Evolutionary conservation across 192 early-diverging fungal species (phyloP), one percentile per base, ranked within the genome.

Genomic region (Coemansia sp.): DNA sequence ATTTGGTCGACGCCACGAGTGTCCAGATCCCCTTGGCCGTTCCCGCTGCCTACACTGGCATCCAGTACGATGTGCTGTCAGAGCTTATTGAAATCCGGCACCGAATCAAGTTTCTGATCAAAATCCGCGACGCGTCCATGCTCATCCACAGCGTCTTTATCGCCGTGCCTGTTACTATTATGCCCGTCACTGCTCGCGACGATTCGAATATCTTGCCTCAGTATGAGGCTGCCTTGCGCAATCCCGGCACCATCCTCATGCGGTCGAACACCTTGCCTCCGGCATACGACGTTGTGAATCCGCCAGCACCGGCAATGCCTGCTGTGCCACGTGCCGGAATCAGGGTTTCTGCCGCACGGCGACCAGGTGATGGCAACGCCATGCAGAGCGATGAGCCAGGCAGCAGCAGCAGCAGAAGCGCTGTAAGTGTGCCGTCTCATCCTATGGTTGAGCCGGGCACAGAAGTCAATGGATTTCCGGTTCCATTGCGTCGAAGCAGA

Each of bases 31-130:
- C 76, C 6, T 56, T 84, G 59, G 43, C 35, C 17, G 54, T 79
- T 2, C 82, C 76, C 6, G 35, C 67, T 3, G 73, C 77, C 7
- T 84, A 76, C 43, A 35, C 38, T 5, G 61, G 61, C 10, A 67
- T 77, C 53, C 76, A 79, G 62, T 84, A 84, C 38, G 77, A 79
- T 22, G 74, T 73, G 0, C 12, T 63, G 27, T 76, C 74, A 1
- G 77, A 84, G 14, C 57, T 79, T 0, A 77, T 84, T 10, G 82
- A 84, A 56, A 67, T 79, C 17, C 66, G 73, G 1, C 82, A 84
- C 51, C 73, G 77, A 25, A 73, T 84, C 32, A 84, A 84, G 71
- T 71, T 84, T 19, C 62, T 84, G 17, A 75, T 84, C 46, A 79
- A 79, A 61, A 29, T 84, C 29, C 73, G 72, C 11, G 82, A 84